phyloP scores from a whole-genome alignment of 1,139 yeast species.

The Kurtzmaniella natalensis region DNA sequence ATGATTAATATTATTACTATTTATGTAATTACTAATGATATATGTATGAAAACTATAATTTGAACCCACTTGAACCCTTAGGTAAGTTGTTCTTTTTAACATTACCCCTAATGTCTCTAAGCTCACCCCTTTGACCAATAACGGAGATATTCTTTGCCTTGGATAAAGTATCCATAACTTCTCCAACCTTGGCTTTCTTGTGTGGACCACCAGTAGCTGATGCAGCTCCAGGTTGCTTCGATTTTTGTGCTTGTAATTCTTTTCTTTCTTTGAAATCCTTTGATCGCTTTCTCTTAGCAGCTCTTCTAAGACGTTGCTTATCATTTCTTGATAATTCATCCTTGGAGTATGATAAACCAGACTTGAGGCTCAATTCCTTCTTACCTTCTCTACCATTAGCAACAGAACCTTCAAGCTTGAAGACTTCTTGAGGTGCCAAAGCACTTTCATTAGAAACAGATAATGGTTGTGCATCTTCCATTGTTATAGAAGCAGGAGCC shows the following conservation, averaged over 20 bases:
- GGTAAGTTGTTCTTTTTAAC: conserved; percentile 35
- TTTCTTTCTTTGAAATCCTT: conserved; percentile 44
- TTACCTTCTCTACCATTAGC: conserved; percentile 35
- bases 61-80: conserved; percentile 20
- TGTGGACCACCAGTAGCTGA: conserved; percentile 21
- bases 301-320: conserved; percentile 81
- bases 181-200: conserved; percentile 56
- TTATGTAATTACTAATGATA: no score
- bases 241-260: conserved; percentile 21
- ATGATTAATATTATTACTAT: no score
- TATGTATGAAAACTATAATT: conserved; percentile 5
- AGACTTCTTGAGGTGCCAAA: conserved; percentile 96
- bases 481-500: conserved; percentile 64
- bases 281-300: conserved; percentile 76
- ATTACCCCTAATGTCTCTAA: conserved; percentile 71
- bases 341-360: conserved; percentile 80
- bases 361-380: conserved; percentile 64
- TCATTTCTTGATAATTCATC: conserved; percentile 84
- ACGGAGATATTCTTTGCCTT: conserved; percentile 76
- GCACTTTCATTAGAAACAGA: conserved; percentile 71
- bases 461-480: conserved; percentile 97
- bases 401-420: conserved; percentile 51
- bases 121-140: conserved; percentile 73
- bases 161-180: conserved; percentile 68
- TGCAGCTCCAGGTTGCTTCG: conserved; percentile 16